Conservation (phyloP, 2,329 filamentous ascomycete genomes). For the Didymella keratinophila region DNA sequence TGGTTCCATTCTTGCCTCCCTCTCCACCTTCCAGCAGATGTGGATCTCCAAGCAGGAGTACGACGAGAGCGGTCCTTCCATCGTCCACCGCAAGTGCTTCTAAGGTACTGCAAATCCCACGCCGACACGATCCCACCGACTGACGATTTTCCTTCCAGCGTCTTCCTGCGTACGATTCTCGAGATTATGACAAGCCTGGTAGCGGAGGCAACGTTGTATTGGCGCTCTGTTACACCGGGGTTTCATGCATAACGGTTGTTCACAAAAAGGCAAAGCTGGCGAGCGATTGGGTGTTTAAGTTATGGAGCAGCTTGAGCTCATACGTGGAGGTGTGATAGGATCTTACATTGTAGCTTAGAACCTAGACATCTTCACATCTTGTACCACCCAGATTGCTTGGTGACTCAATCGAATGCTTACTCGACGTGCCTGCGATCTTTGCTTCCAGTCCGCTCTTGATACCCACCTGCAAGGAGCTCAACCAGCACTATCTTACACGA, state of each 20-base stretch:
- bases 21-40: slow-evolving; percentile 99
- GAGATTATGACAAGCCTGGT: slow-evolving; percentile 50
- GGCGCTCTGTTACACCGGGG: slow-evolving; percentile 48
- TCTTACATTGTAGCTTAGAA: slow-evolving; percentile 53
- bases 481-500: no score
- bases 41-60: slow-evolving; percentile 99
- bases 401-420: slow-evolving; percentile 9
- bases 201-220: slow-evolving; percentile 47
- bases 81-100: slow-evolving; percentile 99
- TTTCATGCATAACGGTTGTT: slow-evolving; percentile 48
- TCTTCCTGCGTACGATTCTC: slow-evolving; percentile 46
- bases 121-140: slow-evolving; percentile 21
- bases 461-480: no score
- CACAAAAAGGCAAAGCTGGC: slow-evolving; percentile 51
- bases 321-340: slow-evolving; percentile 43
- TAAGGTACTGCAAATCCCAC: slow-evolving; percentile 69
- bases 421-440: slow-evolving; percentile 11
- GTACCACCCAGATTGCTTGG: slow-evolving; percentile 7
- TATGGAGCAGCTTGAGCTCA: slow-evolving; percentile 49
- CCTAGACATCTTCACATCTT: slow-evolving; percentile 46
- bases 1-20: slow-evolving; percentile 99
- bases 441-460: neutral
- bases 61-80: slow-evolving; percentile 99
- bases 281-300: slow-evolving; percentile 48
- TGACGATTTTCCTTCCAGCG: slow-evolving; percentile 40